Evolutionary conservation across 2,329 filamentous ascomycete species (phyloP).

Genomic region (Chrysoporthe austroafricana): DNA sequence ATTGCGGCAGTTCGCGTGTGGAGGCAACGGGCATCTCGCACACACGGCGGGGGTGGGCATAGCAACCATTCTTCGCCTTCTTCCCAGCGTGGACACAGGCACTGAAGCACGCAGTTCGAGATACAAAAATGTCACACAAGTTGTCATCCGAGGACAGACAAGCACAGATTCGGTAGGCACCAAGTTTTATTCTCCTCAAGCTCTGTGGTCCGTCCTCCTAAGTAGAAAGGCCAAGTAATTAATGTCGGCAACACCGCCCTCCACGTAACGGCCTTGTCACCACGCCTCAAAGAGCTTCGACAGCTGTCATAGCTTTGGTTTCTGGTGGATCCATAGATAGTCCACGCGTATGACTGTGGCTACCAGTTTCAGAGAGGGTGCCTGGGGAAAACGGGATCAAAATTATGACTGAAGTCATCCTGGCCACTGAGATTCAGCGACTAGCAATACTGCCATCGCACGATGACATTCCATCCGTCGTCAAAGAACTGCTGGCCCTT

Average conservation of each 20-base stretch:
- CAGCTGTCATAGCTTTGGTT: not conserved
- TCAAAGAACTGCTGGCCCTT: slow-evolving; percentile 14
- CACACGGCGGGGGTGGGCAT: not conserved
- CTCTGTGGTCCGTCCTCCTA: not conserved
- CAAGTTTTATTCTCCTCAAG: not conserved
- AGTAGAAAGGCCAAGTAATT: not conserved
- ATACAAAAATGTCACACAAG: not conserved
- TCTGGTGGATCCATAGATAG: not conserved
- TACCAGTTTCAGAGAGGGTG: not conserved
- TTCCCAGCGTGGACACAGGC: too few relatives aligned
- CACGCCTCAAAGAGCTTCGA: not conserved
- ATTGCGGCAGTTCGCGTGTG: slow-evolving; percentile 1
- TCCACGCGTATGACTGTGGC: not conserved
- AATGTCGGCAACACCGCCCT: not conserved
- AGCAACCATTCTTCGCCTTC: not conserved
- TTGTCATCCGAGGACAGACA: not conserved
- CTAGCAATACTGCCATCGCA: not conserved
- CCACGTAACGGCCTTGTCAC: not conserved
- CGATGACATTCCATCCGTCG: slow-evolving; percentile 14
- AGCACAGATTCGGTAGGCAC: too few relatives aligned
- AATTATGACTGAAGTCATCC: not conserved
- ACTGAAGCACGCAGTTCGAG: not conserved
- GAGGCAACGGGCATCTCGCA: not conserved
- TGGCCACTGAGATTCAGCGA: not conserved
- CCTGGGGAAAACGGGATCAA: not conserved